A percentile compares a stretch with the other conserved stretches of the same genome.
Conservation (phyloP, 352 stramenopile genomes). For the Peronospora belbahrii region DNA sequence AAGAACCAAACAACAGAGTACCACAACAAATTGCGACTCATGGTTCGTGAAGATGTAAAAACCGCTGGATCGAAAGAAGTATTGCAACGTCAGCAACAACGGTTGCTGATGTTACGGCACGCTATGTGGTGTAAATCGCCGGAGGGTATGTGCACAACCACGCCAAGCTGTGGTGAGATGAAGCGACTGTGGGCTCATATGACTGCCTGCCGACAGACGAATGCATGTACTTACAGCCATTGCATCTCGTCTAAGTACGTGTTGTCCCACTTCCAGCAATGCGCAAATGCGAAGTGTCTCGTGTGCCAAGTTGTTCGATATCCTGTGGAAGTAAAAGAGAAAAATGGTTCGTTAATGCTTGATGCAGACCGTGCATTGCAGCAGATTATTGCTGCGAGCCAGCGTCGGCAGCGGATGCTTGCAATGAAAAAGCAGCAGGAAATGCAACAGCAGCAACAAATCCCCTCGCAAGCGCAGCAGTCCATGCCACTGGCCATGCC, state of each 20-base stretch:
- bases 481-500: conserved; percentile 21
- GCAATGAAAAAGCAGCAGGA: conserved; percentile 34
- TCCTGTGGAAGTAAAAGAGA: conserved; percentile 93
- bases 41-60: conserved; percentile 68
- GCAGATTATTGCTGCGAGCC: conserved; percentile 69
- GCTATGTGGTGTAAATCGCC: conserved; percentile 96
- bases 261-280: conserved; percentile 98
- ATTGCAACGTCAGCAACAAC: conserved; percentile 96
- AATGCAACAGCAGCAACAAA: conserved; percentile 30
- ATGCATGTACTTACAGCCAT: conserved; percentile 94
- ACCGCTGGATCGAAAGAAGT: conserved; percentile 87
- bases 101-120: conserved; percentile 94
- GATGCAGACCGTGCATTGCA: conserved; percentile 67
- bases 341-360: conserved; percentile 78
- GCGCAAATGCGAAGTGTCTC: conserved; percentile 94
- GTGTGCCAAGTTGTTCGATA: conserved; percentile 97
- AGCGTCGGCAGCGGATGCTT: conserved; percentile 48
- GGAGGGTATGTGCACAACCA: conserved; percentile 90
- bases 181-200: conserved; percentile 98
- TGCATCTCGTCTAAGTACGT: conserved; percentile 99
- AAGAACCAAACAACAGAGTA: conserved; percentile 76
- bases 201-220: conserved; percentile 94
- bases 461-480: conserved; percentile 12
- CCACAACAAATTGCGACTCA: conserved; percentile 77
- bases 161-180: conserved; percentile 95